Conservation (phyloP, 1,284 basidiomycete genomes). For the Fomitopsis palustris region DNA sequence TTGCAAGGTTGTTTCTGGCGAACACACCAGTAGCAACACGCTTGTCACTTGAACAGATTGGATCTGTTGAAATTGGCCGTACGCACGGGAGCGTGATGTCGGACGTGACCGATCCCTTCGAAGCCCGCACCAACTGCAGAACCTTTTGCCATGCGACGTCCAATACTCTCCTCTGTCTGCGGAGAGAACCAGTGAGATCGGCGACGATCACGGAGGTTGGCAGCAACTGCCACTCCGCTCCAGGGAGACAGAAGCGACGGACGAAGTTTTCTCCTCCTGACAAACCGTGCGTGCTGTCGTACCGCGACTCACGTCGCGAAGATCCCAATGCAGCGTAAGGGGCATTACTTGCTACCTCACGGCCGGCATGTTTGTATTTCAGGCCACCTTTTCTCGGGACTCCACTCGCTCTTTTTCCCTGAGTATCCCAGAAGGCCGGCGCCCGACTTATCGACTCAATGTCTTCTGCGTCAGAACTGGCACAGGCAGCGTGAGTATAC, state of each 20-base stretch:
- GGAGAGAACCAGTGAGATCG: background rate
- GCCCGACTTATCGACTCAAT: background rate
- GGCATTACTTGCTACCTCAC: background rate
- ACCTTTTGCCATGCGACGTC: too few relatives aligned
- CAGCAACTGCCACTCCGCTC: background rate
- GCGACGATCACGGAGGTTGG: background rate
- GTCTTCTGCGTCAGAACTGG: background rate
- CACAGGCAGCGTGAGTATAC: background rate
- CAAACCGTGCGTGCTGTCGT: background rate
- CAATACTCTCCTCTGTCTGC: background rate
- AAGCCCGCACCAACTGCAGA: too few relatives aligned
- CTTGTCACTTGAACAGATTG: too few relatives aligned
- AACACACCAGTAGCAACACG: too few relatives aligned
- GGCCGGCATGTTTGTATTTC: background rate
- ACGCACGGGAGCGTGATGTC: too few relatives aligned
- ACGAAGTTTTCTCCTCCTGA: background rate
- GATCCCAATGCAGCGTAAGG: background rate
- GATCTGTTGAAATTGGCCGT: too few relatives aligned
- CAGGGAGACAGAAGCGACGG: background rate
- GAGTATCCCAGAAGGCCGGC: background rate
- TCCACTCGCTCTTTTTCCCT: background rate
- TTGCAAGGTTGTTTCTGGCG: too few relatives aligned
- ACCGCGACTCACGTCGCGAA: background rate
- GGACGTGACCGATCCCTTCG: too few relatives aligned
- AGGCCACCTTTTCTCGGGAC: background rate